A percentile compares a stretch with the other conserved stretches of the same genome.
phyloP scores from a whole-genome alignment of 768 basidiomycete species.

The Kwoniella sp. region DNA sequence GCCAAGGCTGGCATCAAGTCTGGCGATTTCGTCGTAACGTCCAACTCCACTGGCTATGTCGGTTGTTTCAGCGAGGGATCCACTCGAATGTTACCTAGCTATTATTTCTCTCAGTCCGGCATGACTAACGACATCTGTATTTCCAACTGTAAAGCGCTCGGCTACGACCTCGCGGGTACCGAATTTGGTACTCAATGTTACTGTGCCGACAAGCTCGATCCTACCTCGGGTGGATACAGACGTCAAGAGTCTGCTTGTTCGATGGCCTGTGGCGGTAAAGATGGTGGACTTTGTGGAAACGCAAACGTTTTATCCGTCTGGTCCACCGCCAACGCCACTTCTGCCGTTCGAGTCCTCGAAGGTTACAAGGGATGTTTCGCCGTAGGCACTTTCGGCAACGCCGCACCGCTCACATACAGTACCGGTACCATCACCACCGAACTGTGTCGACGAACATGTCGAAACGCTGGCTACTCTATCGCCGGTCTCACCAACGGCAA shows the following conservation, averaged over 20 bases:
- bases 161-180: conserved; percentile 29
- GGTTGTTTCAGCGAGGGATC: conserved; percentile 30
- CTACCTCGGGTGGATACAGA: conserved; percentile 25
- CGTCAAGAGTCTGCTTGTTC: conserved; percentile 9
- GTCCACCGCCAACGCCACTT: conserved; percentile 18
- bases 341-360: conserved; percentile 18
- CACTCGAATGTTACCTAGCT: conserved; percentile 14
- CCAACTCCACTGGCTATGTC: conserved; percentile 26
- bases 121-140: conserved; percentile 36
- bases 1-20: conserved; percentile 21
- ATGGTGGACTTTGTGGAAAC: conserved; percentile 25
- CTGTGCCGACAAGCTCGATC: conserved; percentile 24
- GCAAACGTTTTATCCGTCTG: conserved; percentile 21
- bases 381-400: conserved; percentile 20
- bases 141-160: conserved; percentile 23
- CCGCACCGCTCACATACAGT: conserved; percentile 25
- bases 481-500: conserved; percentile 39
- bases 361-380: conserved; percentile 39
- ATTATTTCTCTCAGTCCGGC: conserved; percentile 20
- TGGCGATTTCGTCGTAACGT: conserved; percentile 8
- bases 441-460: conserved; percentile 46
- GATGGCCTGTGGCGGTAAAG: conserved; percentile 18
- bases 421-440: conserved; percentile 31
- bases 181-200: conserved; percentile 29
- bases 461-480: conserved; percentile 29